Percentiles rank a stretch among this genome's conserved stretches.
Evolutionary conservation across 495 filamentous ascomycete genomes (phyloP).

Genomic region (Aspergillus avenaceus): DNA sequence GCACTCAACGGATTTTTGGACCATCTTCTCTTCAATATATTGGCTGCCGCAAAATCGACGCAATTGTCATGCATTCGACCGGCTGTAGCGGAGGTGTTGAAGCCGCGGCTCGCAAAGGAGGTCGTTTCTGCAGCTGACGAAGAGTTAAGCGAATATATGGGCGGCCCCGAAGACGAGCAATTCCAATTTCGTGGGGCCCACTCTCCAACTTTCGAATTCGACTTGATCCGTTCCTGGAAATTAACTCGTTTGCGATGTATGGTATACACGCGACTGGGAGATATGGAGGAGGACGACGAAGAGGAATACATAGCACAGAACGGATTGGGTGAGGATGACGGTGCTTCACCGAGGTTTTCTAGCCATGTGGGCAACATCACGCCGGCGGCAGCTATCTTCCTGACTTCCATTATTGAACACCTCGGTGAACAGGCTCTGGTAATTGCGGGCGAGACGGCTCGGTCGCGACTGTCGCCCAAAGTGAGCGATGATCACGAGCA

Average conservation of each 20-base stretch:
- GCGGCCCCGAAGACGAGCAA: slow-evolving; percentile 69
- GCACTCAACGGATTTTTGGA: slow-evolving; percentile 93
- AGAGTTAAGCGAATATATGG: slow-evolving; percentile 83
- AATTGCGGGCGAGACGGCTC: slow-evolving; percentile 85
- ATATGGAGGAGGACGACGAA: slow-evolving; percentile 97
- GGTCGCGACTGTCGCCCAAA: slow-evolving; percentile 55
- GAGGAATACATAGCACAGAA: slow-evolving; percentile 76
- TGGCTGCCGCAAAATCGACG: slow-evolving; percentile 77
- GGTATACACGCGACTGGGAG: slow-evolving; percentile 95
- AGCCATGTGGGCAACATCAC: slow-evolving; percentile 69
- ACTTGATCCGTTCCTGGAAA: slow-evolving; percentile 86
- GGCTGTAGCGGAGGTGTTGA: slow-evolving; percentile 82
- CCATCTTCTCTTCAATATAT: slow-evolving; percentile 84
- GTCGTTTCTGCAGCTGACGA: slow-evolving; percentile 86
- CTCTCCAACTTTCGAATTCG: slow-evolving; percentile 61
- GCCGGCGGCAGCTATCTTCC: slow-evolving; percentile 88
- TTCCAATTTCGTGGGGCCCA: slow-evolving; percentile 50
- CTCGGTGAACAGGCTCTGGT: slow-evolving; percentile 87
- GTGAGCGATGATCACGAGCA: slow-evolving; percentile 23
- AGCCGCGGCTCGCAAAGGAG: slow-evolving; percentile 80
- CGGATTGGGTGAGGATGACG: slow-evolving; percentile 51
- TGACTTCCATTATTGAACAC: slow-evolving; percentile 91
- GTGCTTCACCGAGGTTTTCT: slow-evolving; percentile 49
- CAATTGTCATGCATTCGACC: slow-evolving; percentile 72
- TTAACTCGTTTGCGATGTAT: slow-evolving; percentile 88